Conservation (phyloP, 2,329 filamentous ascomycete species). For the Aspergillus fumigatus region DNA sequence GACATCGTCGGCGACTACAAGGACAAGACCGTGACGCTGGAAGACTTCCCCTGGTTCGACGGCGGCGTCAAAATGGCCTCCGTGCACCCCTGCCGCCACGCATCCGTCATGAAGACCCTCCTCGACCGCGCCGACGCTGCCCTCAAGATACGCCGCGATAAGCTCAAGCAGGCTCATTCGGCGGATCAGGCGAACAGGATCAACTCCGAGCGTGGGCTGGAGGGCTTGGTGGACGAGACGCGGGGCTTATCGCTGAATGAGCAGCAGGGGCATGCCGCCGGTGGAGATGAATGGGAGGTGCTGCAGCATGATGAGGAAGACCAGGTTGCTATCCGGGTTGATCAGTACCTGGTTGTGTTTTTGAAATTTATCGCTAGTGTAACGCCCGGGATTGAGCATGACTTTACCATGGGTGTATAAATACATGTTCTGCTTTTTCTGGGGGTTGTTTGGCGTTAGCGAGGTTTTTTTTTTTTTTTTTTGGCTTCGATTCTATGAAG, state of each 20-base stretch:
- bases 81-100: conserved; percentile 95
- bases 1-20: conserved; percentile 96
- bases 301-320: conserved; percentile 49
- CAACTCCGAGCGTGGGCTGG: conserved; percentile 61
- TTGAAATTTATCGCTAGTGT: conserved; percentile 76
- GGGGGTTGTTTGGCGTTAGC: background rate
- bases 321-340: conserved; percentile 46
- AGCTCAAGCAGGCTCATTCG: conserved; percentile 61
- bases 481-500: background rate
- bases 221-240: conserved; percentile 80
- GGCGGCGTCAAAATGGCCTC: conserved; percentile 92
- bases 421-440: background rate
- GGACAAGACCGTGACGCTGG: conserved; percentile 96
- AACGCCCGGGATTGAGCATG: conserved; percentile 94
- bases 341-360: conserved; percentile 50
- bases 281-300: conserved; percentile 62
- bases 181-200: conserved; percentile 35
- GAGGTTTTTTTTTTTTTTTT: background rate
- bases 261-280: conserved; percentile 32
- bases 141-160: conserved; percentile 80
- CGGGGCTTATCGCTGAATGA: conserved; percentile 57
- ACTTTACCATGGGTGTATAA: conserved; percentile 94
- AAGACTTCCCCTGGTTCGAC: conserved; percentile 72
- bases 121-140: conserved; percentile 93
- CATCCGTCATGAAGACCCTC: conserved; percentile 94